Base-by-base conservation (phyloP, 2,329 filamentous ascomycete genomes). In the Colletotrichum camelliae region DNA sequence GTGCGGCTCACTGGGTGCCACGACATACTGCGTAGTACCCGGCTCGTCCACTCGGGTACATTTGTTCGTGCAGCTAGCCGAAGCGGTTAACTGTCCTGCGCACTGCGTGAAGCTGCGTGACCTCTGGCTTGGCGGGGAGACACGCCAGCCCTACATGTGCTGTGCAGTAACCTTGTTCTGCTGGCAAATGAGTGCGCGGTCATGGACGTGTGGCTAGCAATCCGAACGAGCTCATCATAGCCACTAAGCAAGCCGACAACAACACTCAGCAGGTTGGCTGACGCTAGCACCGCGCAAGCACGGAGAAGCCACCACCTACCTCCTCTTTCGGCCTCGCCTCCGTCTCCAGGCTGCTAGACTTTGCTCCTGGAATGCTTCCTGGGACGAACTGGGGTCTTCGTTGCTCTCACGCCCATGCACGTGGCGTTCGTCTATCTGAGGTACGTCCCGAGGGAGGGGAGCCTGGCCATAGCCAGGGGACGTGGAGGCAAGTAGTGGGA, bases 141-240 rank as follows among this genome's bases (percentile, higher is more conserved):
- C 73, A 73, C 62, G 27, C 62, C 73, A 75, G 73, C 73, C 73
- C 35, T 75, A 73, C 73, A 72, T 64, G 39, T 72, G 73, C 69
- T 39, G 62, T 57, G 58, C 61, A 64, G 72, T 15, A 67, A 43
- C 37, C 35, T 48, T 61, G 29, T 43, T 43, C 27, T 35, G 24
- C 67, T 31, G 24, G 67, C 52, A 57, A 10, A n/a, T 29, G 55
- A 24, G 52, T 27, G 18, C 55, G 27, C 29, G 37, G 27, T 57
- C 35, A 52, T 37, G 13, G 21, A 64, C 27, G 60, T 27, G 60
- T 39, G 33, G n/a, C 60, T 39, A 64, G 31, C 60, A 35, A 64
- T 48, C 60, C 18, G 29, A 27, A 31, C 57, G 16, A 39, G 10
- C n/a, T 64, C 33, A 64, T 64, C n/a, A 37, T 18, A 27, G 31